phyloP scores from a whole-genome alignment of 495 filamentous ascomycete genomes.

The Pseudomonodictys pantanalensis region DNA sequence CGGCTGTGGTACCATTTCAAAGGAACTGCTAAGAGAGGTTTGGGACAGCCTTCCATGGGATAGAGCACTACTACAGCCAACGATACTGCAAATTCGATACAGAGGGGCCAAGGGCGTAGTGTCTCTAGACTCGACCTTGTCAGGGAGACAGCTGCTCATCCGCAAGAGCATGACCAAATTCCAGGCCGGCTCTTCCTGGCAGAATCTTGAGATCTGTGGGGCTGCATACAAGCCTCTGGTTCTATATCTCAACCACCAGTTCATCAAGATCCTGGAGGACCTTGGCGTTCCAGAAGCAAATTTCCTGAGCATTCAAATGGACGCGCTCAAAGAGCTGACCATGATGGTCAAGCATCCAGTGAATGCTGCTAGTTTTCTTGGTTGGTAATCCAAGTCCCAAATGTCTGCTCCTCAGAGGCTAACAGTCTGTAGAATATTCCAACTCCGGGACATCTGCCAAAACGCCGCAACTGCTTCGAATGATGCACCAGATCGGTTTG shows the following conservation, averaged over 20 bases:
- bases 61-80: constrained; percentile 48
- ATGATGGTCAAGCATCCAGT: constrained; percentile 50
- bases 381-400: constrained; percentile 51
- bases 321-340: constrained; percentile 56
- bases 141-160: constrained; percentile 52
- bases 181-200: constrained; percentile 45
- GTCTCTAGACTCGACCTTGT: constrained; percentile 58
- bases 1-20: constrained; percentile 71
- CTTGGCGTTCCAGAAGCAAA: constrained; percentile 51
- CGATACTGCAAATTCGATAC: constrained; percentile 65
- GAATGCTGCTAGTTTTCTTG: constrained; percentile 64
- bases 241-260: constrained; percentile 67
- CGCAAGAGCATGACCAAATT: constrained; percentile 82
- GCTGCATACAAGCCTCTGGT: constrained; percentile 61
- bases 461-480: background rate
- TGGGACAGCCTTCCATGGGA: constrained; percentile 43
- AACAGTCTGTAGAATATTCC: constrained; percentile 59
- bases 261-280: constrained; percentile 84
- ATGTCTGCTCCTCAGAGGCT: too few relatives aligned
- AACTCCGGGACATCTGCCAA: constrained; percentile 26
- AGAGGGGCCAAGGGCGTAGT: constrained; percentile 70
- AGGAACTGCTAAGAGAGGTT: constrained; percentile 52
- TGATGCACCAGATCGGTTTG: constrained; percentile 50
- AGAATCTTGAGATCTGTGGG: constrained; percentile 69
- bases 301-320: constrained; percentile 61